Base-by-base conservation (phyloP, 1,284 basidiomycete species). In the Rhodofomes roseus region DNA sequence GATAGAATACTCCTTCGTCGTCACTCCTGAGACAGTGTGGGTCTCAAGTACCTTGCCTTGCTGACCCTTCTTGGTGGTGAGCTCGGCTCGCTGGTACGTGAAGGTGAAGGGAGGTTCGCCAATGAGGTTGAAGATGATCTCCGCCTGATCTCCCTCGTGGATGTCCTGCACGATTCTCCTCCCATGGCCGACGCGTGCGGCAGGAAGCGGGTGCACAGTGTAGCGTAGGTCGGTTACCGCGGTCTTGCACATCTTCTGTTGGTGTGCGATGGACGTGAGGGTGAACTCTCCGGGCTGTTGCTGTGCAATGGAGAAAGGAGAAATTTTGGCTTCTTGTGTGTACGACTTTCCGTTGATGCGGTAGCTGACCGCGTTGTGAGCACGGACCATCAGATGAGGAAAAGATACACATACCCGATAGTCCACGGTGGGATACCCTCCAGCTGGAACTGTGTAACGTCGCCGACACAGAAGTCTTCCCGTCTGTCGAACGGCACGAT, bases 381-480 rank as follows among this genome's bases (percentile, higher is more conserved):
- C 18, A 56, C 46, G 25, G 36, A 22, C 3, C 12, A 36, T 20
- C 16, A 53, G 34, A 23, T 4, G 25, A 22, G 46, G 25, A 44
- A 23, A 7, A 20, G 14, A 41, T 7, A 56, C 5, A n/a, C 9
- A 55, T 67, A 95, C 87, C 88, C 87, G 59, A 99, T 87, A 5
- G 87, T 90, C 95, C 96, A 99, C 1, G 96, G 96, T n/a, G 96
- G 88, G 51, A 87, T 92, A 55, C 96, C 96, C 74, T 98, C 95
- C 20, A 99, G 79, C 69, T 96, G 87, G 80, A 96, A 98, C 65
- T 95, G 93, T 11, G 93, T 83, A 53, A 86, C 81, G 66, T 98
- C 96, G 27, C 96, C 96, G 9, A 95, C 90, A 73, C 96, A 99
- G 66, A 92, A 89, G 72, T 98, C 89, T 63, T 81, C 80, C 54